Conservation (phyloP, 176 grass and related monocot species). For the Alopecurus myosuroides region DNA sequence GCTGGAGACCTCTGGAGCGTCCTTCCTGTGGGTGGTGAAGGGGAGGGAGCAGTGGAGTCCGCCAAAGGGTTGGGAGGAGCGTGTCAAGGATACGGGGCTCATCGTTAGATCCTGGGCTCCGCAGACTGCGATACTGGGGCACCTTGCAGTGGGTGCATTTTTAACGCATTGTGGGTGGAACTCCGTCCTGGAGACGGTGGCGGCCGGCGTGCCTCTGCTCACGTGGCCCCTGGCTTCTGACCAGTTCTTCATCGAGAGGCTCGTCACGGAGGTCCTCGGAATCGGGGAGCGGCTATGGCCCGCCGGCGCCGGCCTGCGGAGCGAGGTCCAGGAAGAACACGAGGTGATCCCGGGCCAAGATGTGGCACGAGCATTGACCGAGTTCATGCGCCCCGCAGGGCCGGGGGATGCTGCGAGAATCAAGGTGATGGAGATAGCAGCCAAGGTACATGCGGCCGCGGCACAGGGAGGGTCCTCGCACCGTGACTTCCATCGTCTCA, state of each 20-base stretch:
- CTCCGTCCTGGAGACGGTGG: too few relatives aligned
- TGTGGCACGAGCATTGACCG: background rate
- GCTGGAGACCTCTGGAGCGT: too few relatives aligned
- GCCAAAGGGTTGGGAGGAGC: too few relatives aligned
- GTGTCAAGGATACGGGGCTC: too few relatives aligned
- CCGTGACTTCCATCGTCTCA: background rate
- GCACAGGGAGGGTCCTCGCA: slow-evolving; percentile 14
- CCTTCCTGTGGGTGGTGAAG: too few relatives aligned
- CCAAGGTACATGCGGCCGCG: background rate
- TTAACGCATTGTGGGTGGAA: too few relatives aligned
- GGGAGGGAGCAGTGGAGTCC: too few relatives aligned
- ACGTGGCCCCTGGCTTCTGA: background rate
- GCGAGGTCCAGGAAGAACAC: background rate
- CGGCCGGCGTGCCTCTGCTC: too few relatives aligned
- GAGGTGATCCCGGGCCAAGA: background rate
- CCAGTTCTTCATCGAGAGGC: slow-evolving; percentile 23
- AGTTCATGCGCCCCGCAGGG: slow-evolving; percentile 12
- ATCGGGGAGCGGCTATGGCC: background rate
- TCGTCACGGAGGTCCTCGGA: background rate
- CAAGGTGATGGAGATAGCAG: slow-evolving; percentile 9
- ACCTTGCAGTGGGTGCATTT: too few relatives aligned
- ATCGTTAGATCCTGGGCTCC: too few relatives aligned
- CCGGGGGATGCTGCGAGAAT: background rate
- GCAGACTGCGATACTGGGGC: too few relatives aligned
- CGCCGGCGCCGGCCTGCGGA: background rate